Evolutionary conservation across 441 rosid species (phyloP).

Genomic region (Macaranga tanarius): DNA sequence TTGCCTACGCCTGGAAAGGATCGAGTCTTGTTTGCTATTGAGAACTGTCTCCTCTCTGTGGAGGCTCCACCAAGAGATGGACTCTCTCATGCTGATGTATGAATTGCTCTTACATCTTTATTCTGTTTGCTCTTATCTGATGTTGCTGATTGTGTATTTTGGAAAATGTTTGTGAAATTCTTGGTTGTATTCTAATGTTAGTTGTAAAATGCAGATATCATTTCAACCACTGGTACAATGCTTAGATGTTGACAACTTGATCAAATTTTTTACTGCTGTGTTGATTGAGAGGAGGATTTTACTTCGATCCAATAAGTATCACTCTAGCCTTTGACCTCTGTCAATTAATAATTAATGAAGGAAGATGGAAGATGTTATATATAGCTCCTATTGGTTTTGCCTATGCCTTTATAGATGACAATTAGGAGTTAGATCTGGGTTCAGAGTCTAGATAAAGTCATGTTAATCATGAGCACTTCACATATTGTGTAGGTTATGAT

Average conservation of each 20-base stretch:
- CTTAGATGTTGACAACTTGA: constrained; percentile 93
- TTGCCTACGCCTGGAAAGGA: constrained; percentile 96
- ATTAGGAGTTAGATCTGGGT: background rate
- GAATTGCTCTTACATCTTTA: constrained; percentile 29
- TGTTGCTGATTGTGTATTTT: constrained; percentile 15
- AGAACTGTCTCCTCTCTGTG: constrained; percentile 78
- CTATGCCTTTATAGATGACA: background rate
- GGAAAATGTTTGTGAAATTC: background rate
- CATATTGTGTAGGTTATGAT: background rate
- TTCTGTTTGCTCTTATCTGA: constrained; percentile 19
- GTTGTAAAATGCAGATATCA: constrained; percentile 69
- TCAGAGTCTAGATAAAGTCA: background rate
- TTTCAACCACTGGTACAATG: constrained; percentile 96
- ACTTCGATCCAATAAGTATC: constrained; percentile 93
- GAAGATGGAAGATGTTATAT: background rate
- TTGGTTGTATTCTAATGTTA: constrained; percentile 7
- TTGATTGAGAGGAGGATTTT: constrained; percentile 90
- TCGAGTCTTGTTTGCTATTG: constrained; percentile 83
- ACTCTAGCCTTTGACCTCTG: constrained; percentile 22
- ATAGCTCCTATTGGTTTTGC: background rate
- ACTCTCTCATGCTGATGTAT: constrained; percentile 94
- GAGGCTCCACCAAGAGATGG: constrained; percentile 94
- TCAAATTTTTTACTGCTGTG: constrained; percentile 83
- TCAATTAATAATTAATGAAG: constrained; percentile 4
- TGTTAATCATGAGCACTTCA: background rate